These are phyloP conservation scores for Metroxylon sagu DNA, from an alignment of 176 grass and related monocot genomes.

Conservation along the genomic window DNA sequence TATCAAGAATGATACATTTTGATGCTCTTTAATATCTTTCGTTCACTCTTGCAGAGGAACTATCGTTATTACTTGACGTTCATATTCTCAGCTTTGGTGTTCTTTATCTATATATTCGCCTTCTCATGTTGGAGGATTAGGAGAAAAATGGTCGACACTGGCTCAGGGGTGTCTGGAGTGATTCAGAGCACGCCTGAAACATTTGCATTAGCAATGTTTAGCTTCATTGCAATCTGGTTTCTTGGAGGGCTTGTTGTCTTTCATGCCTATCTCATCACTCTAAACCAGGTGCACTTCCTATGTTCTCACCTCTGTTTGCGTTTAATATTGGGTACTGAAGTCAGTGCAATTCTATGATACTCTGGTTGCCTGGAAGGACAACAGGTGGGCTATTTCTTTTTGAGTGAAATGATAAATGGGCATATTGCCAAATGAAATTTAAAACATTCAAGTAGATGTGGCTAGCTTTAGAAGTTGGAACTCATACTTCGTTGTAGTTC, in stretches of 20 bases:
- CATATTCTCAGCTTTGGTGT: constrained; percentile 23
- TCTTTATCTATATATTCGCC: constrained; percentile 27
- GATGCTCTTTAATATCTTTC: not conserved
- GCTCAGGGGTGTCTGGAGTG: constrained; percentile 12
- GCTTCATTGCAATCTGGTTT: constrained; percentile 35
- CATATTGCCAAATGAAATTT: no score
- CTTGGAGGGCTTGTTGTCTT: constrained; percentile 30
- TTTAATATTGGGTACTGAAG: no score
- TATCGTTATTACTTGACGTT: constrained; percentile 47
- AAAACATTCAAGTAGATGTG: no score
- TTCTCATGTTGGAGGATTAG: constrained; percentile 37
- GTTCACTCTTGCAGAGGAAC: constrained; percentile 31
- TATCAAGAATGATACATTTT: no score
- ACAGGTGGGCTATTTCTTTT: no score
- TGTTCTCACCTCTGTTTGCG: no score
- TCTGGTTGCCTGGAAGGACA: no score
- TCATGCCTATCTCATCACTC: constrained; percentile 41
- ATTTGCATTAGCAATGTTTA: constrained; percentile 36
- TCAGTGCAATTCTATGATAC: no score
- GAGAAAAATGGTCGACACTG: constrained; percentile 1
- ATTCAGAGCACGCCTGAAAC: constrained; percentile 28
- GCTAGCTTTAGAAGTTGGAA: no score
- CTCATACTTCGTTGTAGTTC: no score
- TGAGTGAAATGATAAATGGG: no score
- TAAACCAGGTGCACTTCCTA: constrained; percentile 37